phyloP scores from a whole-genome alignment of 805 yeast species.

The Pichia membranifaciens region DNA sequence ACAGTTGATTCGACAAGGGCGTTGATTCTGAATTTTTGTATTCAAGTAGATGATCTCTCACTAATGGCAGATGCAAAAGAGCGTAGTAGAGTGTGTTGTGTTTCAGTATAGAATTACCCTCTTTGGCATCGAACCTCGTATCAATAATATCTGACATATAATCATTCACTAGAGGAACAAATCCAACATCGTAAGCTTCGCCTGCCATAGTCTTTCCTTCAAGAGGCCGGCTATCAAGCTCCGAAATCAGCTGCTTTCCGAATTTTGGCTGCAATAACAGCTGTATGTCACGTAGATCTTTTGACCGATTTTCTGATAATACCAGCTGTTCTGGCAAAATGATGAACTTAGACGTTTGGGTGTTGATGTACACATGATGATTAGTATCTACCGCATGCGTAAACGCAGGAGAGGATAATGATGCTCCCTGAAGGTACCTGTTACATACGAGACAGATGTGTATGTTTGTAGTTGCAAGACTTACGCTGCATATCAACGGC shows the following conservation, averaged over 20 bases:
- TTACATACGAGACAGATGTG: constrained; percentile 75
- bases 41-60: constrained; percentile 43
- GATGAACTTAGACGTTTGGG: constrained; percentile 44
- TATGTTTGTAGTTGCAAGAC: constrained; percentile 54
- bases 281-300: constrained; percentile 46
- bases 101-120: neutral
- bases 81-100: constrained; percentile 49
- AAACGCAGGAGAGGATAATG: constrained; percentile 58
- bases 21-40: constrained; percentile 18
- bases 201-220: constrained; percentile 39
- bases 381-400: constrained; percentile 56
- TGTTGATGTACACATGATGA: constrained; percentile 59
- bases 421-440: constrained; percentile 64
- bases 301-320: constrained; percentile 27
- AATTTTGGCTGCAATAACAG: constrained; percentile 49
- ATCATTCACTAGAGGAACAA: constrained; percentile 53
- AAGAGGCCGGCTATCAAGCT: constrained; percentile 23
- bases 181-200: constrained; percentile 52
- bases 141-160: constrained; percentile 35
- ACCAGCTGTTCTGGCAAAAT: constrained; percentile 59
- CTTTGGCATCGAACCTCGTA: neutral
- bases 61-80: constrained; percentile 45
- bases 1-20: constrained; percentile 35
- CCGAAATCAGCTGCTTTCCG: constrained; percentile 28
- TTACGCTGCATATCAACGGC: constrained; percentile 59